Percentiles rank a stretch among this genome's conserved stretches.
Conservation (phyloP, 2,329 filamentous ascomycete species). For the Pseudogymnoascus sp. region DNA sequence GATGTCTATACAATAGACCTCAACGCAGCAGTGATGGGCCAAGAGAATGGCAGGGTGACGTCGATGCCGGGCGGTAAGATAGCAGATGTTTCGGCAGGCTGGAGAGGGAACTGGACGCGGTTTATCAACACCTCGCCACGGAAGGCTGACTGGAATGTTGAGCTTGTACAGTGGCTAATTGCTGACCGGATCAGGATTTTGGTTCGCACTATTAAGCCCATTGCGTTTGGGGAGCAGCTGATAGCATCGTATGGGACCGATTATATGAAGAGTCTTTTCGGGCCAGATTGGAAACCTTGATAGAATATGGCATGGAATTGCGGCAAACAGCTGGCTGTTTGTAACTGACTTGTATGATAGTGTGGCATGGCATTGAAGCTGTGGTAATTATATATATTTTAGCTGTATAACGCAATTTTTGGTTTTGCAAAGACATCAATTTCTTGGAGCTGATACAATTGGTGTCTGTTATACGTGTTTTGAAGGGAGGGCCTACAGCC, state of each 20-base stretch:
- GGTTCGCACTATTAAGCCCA: not conserved
- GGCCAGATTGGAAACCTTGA: not conserved
- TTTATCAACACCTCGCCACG: not conserved
- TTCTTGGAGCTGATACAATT: no score
- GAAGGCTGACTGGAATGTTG: not conserved
- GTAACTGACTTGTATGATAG: not conserved
- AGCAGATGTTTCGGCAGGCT: not conserved
- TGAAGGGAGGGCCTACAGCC: no score
- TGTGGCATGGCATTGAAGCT: not conserved
- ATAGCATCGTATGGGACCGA: not conserved
- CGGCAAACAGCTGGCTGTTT: not conserved
- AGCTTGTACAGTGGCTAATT: not conserved
- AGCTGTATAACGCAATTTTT: not conserved
- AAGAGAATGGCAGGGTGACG: not conserved
- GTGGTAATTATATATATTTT: not conserved
- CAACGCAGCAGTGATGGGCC: not conserved
- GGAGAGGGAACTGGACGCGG: constrained; percentile 1
- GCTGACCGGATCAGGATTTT: not conserved
- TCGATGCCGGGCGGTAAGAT: not conserved
- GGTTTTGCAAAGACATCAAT: no score
- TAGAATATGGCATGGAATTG: not conserved
- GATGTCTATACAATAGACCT: not conserved
- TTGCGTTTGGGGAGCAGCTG: not conserved
- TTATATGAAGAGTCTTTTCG: not conserved
- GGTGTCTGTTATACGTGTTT: no score